phyloP scores from a whole-genome alignment of 306 rosid genomes.

The Carpinus fangiana region DNA sequence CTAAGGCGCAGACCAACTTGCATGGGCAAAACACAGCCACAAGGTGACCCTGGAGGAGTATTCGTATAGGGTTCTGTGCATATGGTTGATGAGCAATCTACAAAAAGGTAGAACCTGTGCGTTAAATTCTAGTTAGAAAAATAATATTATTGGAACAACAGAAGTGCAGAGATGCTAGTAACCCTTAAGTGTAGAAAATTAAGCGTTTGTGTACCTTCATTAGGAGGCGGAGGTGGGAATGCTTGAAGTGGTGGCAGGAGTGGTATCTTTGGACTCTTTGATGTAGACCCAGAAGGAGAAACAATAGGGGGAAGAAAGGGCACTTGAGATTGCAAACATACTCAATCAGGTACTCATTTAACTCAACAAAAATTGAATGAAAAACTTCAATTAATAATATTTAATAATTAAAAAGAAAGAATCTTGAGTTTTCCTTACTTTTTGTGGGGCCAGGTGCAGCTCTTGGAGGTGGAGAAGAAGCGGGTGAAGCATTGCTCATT shows the following conservation, averaged over 20 bases:
- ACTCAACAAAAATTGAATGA: slow-evolving; percentile 18
- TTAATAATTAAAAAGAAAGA: slow-evolving; percentile 4
- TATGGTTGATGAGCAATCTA: slow-evolving; percentile 70
- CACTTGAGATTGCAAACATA: slow-evolving; percentile 41
- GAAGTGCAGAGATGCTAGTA: slow-evolving; percentile 5
- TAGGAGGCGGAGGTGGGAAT: slow-evolving; percentile 97
- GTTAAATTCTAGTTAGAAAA: slow-evolving; percentile 27
- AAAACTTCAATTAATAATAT: not conserved
- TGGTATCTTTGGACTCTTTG: slow-evolving; percentile 52
- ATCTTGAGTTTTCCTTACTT: slow-evolving; percentile 52
- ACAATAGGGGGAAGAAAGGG: slow-evolving; percentile 45
- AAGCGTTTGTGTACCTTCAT: slow-evolving; percentile 59
- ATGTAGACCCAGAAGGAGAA: slow-evolving; percentile 43
- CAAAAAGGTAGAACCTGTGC: slow-evolving; percentile 27
- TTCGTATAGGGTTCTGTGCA: slow-evolving; percentile 78
- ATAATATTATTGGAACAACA: slow-evolving; percentile 18
- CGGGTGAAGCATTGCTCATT: slow-evolving; percentile 49
- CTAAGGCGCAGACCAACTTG: slow-evolving; percentile 80
- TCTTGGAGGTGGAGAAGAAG: slow-evolving; percentile 60
- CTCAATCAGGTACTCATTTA: slow-evolving; percentile 23
- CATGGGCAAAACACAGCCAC: slow-evolving; percentile 86
- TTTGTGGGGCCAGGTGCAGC: slow-evolving; percentile 41
- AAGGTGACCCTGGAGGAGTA: slow-evolving; percentile 91
- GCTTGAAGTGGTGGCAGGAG: slow-evolving; percentile 52
- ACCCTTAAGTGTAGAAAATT: slow-evolving; percentile 14